Percentiles rank a stretch among this genome's conserved stretches.
phyloP scores from a whole-genome alignment of 345 rosid species.

The Eucalyptus curtisii region DNA sequence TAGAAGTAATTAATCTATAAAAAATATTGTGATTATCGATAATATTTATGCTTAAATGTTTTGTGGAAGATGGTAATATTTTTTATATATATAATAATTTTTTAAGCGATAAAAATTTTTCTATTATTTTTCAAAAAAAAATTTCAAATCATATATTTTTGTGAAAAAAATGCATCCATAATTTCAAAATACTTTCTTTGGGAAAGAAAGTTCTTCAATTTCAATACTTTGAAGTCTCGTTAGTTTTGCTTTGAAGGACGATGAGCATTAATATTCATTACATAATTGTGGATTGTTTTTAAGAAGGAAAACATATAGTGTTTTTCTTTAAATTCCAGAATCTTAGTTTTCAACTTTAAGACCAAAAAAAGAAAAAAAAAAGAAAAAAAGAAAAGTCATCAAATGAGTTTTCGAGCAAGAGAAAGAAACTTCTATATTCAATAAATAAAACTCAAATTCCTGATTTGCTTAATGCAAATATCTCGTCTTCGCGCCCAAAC shows the following conservation, averaged over 20 bases:
- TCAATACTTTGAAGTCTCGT: neutral
- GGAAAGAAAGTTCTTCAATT: neutral
- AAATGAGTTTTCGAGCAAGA: neutral
- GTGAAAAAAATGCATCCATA: neutral
- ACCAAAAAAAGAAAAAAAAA: no score
- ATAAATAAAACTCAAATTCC: neutral
- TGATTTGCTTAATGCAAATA: neutral
- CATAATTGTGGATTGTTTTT: neutral
- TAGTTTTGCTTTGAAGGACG: neutral
- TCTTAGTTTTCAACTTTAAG: neutral
- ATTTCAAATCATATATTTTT: neutral
- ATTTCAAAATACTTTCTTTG: neutral
- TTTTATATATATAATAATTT: neutral
- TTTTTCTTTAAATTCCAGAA: neutral
- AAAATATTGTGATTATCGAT: rapidly evolving
- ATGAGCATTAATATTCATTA: neutral
- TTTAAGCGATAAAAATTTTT: neutral
- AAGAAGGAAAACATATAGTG: neutral
- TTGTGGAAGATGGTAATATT: no score
- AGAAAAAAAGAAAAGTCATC: neutral
- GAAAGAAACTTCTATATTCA: neutral
- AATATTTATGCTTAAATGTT: no score
- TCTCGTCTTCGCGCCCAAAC: no score
- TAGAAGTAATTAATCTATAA: no score
- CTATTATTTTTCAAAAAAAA: neutral